A percentile compares a stretch with the other conserved stretches of the same genome.
Conservation (phyloP, 148 eudicot species). For the Tetragonia tetragonoides region DNA sequence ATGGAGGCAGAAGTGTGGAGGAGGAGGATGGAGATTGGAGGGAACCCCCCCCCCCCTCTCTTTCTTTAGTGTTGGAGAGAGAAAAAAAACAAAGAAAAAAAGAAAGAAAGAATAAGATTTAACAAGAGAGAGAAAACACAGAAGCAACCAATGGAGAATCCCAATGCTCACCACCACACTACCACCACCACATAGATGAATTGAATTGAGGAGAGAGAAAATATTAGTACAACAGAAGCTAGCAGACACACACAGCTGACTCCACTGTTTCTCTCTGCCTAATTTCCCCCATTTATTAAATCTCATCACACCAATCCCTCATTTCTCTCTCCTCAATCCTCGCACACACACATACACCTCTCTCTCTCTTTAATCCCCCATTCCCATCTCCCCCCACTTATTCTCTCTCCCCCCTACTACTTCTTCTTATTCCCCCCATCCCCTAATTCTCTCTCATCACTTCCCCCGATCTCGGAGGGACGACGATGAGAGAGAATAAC, state of each 20-base stretch:
- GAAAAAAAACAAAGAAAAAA: no score
- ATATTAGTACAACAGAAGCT: no score
- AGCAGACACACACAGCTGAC: constrained; percentile 1
- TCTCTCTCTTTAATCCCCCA: neutral
- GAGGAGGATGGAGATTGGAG: constrained; percentile 1
- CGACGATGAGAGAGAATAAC: constrained; percentile 27
- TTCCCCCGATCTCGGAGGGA: constrained; percentile 16
- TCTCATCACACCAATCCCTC: no score
- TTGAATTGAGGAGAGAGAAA: neutral
- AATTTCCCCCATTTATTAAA: neutral
- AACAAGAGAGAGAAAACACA: neutral
- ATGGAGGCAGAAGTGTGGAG: constrained; percentile 15
- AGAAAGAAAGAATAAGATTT: neutral
- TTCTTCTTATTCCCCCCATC: constrained; percentile 4
- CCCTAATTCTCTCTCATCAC: neutral
- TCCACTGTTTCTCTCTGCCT: constrained; percentile 6
- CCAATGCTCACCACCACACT: constrained; percentile 19
- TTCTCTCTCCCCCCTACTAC: neutral
- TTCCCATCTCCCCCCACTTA: no score
- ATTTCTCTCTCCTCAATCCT: neutral
- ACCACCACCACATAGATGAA: constrained; percentile 3
- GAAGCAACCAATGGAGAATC: constrained; percentile 20
- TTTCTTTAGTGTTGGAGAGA: neutral
- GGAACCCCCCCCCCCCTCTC: neutral
- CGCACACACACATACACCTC: neutral